A percentile compares a stretch with the other conserved stretches of the same genome.
These are phyloP conservation scores for Basidiobolus meristosporus DNA, from an alignment of 371 early-diverging fungal species.

Conservation along the genomic window DNA sequence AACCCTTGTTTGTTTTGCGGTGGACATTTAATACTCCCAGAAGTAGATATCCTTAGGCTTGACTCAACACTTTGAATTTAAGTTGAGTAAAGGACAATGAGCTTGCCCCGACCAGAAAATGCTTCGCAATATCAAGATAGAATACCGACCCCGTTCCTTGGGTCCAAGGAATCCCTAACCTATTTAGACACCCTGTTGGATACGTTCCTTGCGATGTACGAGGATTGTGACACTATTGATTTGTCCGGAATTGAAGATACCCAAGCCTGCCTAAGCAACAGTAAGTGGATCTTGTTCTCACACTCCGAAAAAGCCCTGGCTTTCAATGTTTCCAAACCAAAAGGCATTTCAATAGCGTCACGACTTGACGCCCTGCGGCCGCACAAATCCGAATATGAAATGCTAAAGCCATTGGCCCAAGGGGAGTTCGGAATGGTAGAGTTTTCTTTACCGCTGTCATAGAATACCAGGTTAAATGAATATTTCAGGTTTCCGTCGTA, in stretches of 20 bases:
- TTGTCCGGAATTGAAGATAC: constrained; percentile 20
- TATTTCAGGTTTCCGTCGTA: constrained; percentile 66
- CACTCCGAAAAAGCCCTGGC: no score
- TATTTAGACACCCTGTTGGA: constrained; percentile 33
- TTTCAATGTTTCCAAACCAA: constrained; percentile 1
- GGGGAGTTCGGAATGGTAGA: constrained; percentile 88
- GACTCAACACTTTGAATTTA: no score
- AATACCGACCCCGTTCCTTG: no score
- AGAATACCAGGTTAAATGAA: no score
- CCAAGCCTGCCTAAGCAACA: constrained; percentile 23
- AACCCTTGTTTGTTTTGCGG: no score
- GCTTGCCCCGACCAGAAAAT: no score
- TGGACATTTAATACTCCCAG: no score
- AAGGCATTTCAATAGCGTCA: constrained; percentile 34
- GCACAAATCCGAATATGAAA: constrained; percentile 70
- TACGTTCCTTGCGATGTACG: constrained; percentile 32
- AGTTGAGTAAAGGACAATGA: no score
- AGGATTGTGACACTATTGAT: constrained; percentile 27
- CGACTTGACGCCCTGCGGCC: constrained; percentile 35
- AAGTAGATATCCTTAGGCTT: no score
- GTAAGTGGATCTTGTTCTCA: no score
- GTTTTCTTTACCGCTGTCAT: no score
- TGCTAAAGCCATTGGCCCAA: constrained; percentile 67
- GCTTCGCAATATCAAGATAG: no score
- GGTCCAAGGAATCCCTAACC: neutral